Evolutionary conservation across 108 stramenopile genomes (phyloP).

Genomic region (Skeletonema marinoi): DNA sequence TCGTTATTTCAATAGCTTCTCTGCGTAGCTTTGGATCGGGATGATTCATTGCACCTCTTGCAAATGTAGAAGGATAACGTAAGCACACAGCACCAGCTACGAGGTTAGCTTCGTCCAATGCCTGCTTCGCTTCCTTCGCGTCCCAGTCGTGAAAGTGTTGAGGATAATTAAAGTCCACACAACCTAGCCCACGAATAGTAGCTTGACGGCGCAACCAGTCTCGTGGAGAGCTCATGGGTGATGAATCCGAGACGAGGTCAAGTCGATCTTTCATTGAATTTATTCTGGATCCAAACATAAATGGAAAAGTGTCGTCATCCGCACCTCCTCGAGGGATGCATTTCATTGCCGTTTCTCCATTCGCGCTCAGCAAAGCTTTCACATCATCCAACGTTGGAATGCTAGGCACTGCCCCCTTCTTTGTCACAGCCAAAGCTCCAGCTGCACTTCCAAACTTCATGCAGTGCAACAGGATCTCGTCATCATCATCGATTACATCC

Average conservation of each 20-base stretch:
- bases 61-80: constrained; percentile 81
- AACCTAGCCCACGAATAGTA: constrained; percentile 67
- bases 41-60: constrained; percentile 84
- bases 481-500: constrained; percentile 8
- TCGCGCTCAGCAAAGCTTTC: constrained; percentile 20
- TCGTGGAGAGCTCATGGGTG: constrained; percentile 36
- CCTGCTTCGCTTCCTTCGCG: constrained; percentile 54
- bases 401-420: constrained; percentile 57
- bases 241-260: constrained; percentile 44
- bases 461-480: constrained; percentile 26
- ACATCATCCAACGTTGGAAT: constrained; percentile 63
- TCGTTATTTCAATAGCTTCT: constrained; percentile 79
- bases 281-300: constrained; percentile 78
- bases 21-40: constrained; percentile 56
- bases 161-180: constrained; percentile 90
- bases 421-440: constrained; percentile 71
- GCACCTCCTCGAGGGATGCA: constrained; percentile 34
- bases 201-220: constrained; percentile 77
- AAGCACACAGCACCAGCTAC: constrained; percentile 85
- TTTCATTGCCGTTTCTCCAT: constrained; percentile 1
- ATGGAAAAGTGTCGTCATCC: constrained; percentile 58
- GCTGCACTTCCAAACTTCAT: constrained; percentile 79
- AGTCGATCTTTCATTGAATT: constrained; percentile 89
- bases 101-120: constrained; percentile 63
- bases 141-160: constrained; percentile 71